phyloP scores from a whole-genome alignment of 1,284 basidiomycete genomes.

The Fistulinella cinereoalba region DNA sequence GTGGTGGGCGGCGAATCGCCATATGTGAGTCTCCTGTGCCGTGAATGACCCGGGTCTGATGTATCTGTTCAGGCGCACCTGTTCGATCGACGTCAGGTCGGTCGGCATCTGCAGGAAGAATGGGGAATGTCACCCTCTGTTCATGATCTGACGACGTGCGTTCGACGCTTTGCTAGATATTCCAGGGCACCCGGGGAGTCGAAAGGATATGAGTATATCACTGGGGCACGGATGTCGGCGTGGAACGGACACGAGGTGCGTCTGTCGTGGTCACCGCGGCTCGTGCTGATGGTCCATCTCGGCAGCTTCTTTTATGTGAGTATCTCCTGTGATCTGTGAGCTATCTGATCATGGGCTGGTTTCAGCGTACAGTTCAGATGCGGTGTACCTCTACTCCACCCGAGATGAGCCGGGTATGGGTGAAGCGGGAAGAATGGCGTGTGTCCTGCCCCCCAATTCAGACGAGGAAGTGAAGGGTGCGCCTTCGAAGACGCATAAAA shows the following conservation, averaged over 20 bases:
- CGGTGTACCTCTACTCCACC: conserved; percentile 79
- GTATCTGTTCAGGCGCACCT: conserved; percentile 65
- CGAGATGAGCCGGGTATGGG: conserved; percentile 53
- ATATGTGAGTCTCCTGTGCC: conserved; percentile 46
- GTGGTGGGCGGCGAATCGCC: conserved; percentile 72
- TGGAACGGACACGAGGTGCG: conserved; percentile 77
- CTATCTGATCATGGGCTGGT: conserved; percentile 8
- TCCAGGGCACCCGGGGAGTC: conserved; percentile 36
- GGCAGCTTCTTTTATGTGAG: conserved; percentile 32
- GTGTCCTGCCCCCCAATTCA: conserved; percentile 25
- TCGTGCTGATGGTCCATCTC: conserved; percentile 11
- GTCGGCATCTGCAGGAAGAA: conserved; percentile 60
- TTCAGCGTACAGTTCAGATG: conserved; percentile 75
- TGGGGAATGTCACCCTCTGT: conserved; percentile 64
- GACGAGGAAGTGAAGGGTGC: not conserved
- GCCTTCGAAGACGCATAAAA: not conserved
- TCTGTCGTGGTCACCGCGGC: not conserved
- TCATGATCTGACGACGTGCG: conserved; percentile 69
- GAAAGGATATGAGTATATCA: conserved; percentile 61
- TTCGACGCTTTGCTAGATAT: conserved; percentile 75
- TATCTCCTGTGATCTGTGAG: conserved; percentile 2
- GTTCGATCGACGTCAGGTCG: conserved; percentile 81
- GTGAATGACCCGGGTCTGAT: not conserved
- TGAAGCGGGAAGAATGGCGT: conserved; percentile 3
- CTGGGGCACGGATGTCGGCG: conserved; percentile 74